Evolutionary conservation across 179 eudicot species (phyloP).

Genomic region (Silene noctiflora): DNA sequence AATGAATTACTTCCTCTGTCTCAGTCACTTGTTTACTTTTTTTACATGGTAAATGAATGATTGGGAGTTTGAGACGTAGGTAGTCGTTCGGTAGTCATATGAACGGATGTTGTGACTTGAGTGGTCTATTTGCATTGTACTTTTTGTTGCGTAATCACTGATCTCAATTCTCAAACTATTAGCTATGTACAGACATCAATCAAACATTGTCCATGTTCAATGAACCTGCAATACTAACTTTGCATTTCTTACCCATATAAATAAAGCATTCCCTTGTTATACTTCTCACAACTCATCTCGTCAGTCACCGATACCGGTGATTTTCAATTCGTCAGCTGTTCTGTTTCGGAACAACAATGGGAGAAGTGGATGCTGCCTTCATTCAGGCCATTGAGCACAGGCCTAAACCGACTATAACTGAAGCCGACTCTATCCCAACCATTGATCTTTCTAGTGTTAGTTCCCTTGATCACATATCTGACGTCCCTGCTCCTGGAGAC

Average conservation of each 20-base stretch:
- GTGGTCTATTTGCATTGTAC: neutral
- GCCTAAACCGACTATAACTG: constrained; percentile 39
- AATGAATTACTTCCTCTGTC: no score
- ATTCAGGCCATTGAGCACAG: constrained; percentile 61
- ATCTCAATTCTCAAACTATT: neutral
- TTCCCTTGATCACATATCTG: constrained; percentile 20
- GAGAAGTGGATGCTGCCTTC: constrained; percentile 53
- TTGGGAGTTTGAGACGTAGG: no score
- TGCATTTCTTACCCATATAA: neutral
- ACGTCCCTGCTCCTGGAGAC: neutral
- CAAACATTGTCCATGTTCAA: constrained; percentile 9
- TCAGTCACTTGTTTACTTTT: no score
- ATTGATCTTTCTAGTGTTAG: constrained; percentile 34
- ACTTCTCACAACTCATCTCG: neutral
- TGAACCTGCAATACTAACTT: constrained; percentile 1
- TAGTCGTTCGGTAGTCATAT: no score
- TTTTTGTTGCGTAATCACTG: neutral
- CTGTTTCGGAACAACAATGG: constrained; percentile 34
- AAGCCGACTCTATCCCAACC: constrained; percentile 43
- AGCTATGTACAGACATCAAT: neutral
- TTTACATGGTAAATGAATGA: no score
- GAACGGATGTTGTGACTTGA: no score
- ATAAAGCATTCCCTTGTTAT: no score
- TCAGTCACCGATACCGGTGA: neutral
- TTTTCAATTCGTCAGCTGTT: neutral